Conservation (phyloP, 2,329 filamentous ascomycete species). For the Diaporthe sp. region DNA sequence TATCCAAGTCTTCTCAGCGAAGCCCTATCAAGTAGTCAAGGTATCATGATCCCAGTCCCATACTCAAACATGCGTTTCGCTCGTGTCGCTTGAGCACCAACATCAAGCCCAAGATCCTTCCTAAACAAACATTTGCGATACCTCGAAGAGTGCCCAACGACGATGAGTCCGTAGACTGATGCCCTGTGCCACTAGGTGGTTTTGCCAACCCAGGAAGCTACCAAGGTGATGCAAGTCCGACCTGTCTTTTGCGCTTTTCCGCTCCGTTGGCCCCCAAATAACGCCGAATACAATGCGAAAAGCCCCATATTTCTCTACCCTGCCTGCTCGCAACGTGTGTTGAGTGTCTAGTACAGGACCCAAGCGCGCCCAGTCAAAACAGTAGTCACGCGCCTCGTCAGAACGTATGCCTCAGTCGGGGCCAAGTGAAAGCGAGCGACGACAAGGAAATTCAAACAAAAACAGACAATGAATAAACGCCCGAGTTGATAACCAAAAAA, state of each 20-base stretch:
- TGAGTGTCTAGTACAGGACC: slow-evolving; percentile 19
- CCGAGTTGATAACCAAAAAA: neutral
- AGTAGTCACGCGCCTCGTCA: neutral
- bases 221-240: slow-evolving; percentile 8
- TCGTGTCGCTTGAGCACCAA: slow-evolving; percentile 12
- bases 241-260: slow-evolving; percentile 19
- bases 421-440: slow-evolving; percentile 21
- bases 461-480: slow-evolving; percentile 3
- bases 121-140: neutral
- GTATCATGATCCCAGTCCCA: slow-evolving; percentile 33
- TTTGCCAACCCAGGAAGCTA: slow-evolving; percentile 5
- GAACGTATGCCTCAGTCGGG: slow-evolving; percentile 21
- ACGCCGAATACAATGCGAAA: slow-evolving; percentile 22
- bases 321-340: slow-evolving; percentile 27
- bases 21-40: slow-evolving; percentile 13
- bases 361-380: neutral
- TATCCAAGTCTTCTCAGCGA: slow-evolving; percentile 18
- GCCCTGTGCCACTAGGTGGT: neutral
- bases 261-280: neutral
- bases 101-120: slow-evolving; percentile 4
- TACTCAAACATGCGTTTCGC: slow-evolving; percentile 4
- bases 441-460: neutral
- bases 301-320: neutral
- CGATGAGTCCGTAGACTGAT: neutral
- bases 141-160: neutral